Conservation (phyloP, 2,329 filamentous ascomycete genomes). For the Aspergillus ochraceoroseus region DNA sequence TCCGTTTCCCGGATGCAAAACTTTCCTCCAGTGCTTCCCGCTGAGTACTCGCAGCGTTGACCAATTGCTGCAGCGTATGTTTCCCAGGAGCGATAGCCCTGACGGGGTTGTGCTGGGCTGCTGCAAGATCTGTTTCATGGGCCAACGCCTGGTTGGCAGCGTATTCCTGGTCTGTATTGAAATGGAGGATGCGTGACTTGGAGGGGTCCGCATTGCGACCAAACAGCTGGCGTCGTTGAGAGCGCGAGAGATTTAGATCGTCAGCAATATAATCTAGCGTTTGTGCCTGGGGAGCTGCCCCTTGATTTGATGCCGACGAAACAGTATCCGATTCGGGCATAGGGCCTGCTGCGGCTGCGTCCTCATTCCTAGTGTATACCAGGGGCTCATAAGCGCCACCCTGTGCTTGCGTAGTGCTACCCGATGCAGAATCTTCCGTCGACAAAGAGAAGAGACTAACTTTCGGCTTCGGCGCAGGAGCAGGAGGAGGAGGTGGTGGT, state of each 20-base stretch:
- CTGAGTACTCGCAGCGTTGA: slow-evolving; percentile 76
- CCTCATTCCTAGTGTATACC: slow-evolving; percentile 35
- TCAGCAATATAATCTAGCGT: slow-evolving; percentile 67
- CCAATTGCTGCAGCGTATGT: slow-evolving; percentile 81
- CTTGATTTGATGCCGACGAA: background rate
- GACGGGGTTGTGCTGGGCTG: slow-evolving; percentile 70
- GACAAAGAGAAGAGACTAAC: slow-evolving; percentile 44
- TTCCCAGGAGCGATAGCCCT: slow-evolving; percentile 79
- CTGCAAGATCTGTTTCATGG: slow-evolving; percentile 50
- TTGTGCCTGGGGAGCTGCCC: slow-evolving; percentile 33
- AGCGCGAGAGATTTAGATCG: slow-evolving; percentile 71
- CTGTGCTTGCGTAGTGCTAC: slow-evolving; percentile 9
- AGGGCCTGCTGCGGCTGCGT: slow-evolving; percentile 21
- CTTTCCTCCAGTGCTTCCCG: slow-evolving; percentile 86
- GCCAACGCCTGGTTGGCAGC: slow-evolving; percentile 74
- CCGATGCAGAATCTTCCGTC: slow-evolving; percentile 23
- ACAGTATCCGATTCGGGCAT: slow-evolving; percentile 12
- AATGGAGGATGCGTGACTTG: slow-evolving; percentile 69
- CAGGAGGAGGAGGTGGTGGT: slow-evolving; percentile 14
- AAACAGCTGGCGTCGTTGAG: slow-evolving; percentile 77
- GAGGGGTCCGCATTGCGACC: slow-evolving; percentile 56
- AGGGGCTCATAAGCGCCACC: slow-evolving; percentile 38
- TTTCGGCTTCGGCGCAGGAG: slow-evolving; percentile 38
- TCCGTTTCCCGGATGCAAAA: slow-evolving; percentile 74
- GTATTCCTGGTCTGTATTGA: slow-evolving; percentile 87